Evolutionary conservation across 345 rosid species (phyloP).

Genomic region (Lepidium didymum): DNA sequence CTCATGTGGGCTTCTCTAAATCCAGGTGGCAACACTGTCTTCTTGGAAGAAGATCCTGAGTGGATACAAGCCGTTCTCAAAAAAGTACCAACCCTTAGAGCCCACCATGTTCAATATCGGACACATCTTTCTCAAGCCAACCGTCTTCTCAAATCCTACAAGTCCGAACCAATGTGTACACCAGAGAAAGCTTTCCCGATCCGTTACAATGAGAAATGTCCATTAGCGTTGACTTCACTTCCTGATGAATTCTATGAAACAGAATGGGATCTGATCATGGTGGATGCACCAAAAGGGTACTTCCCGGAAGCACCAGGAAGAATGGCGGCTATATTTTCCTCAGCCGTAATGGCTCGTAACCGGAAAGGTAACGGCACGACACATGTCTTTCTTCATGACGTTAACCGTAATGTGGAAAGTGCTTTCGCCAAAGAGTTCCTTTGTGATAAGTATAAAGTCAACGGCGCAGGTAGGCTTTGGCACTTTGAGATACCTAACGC

Average conservation of each 20-base stretch:
- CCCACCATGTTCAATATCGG: slow-evolving; percentile 57
- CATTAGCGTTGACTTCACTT: slow-evolving; percentile 52
- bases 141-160: slow-evolving; percentile 36
- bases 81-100: slow-evolving; percentile 41
- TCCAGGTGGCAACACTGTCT: slow-evolving; percentile 59
- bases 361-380: slow-evolving; percentile 64
- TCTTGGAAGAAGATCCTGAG: slow-evolving; percentile 67
- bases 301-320: slow-evolving; percentile 63
- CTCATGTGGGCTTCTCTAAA: slow-evolving; percentile 77
- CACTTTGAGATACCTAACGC: slow-evolving; percentile 68
- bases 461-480: slow-evolving; percentile 54
- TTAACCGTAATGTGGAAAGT: slow-evolving; percentile 63
- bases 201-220: slow-evolving; percentile 47
- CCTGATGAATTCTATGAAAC: slow-evolving; percentile 76
- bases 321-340: slow-evolving; percentile 80
- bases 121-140: slow-evolving; percentile 52
- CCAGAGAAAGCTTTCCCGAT: slow-evolving; percentile 49
- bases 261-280: slow-evolving; percentile 85
- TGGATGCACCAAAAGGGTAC: slow-evolving; percentile 80
- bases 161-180: slow-evolving; percentile 37
- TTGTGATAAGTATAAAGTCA: slow-evolving; percentile 45
- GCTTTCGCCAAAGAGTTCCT: slow-evolving; percentile 54
- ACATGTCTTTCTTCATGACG: slow-evolving; percentile 66
- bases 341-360: slow-evolving; percentile 68
- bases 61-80: slow-evolving; percentile 51